Base-by-base conservation (phyloP, 2,329 filamentous ascomycete genomes). In the Cladophialophora exuberans region DNA sequence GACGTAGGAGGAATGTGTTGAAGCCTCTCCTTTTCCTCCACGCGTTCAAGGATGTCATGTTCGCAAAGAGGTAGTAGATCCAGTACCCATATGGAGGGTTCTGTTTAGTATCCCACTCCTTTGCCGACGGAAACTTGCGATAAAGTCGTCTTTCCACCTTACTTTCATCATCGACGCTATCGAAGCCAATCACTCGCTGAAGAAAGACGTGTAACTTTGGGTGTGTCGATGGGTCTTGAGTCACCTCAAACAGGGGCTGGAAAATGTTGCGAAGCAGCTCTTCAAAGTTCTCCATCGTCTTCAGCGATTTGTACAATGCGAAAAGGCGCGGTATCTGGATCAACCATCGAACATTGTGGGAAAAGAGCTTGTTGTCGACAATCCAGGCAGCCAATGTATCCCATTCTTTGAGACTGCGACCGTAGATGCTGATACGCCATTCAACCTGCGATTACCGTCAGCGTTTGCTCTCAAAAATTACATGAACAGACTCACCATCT, bases 41-140 rank as follows among this genome's bases (percentile, higher is more conserved):
- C 55, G 87, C 83, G 69, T 99, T 99, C 64, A 99, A 80, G 7
- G 92, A 96, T 1, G 88, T 83, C 72, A 97, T 90, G 71, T 99
- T 99, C 60, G 94, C 86, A 67, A 94, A 97, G 49, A 97, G 80
- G 68, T 96, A 96, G 74, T 99, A 99, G 68, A 97, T 89, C 94
- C 94, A 99, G 75, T 99, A 99, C 70, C 89, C 97, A 76, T 99
- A 99, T 0, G 94, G 94, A 11, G 94, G 94, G 68, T 99, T 99
- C 72, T 97, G 92, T 66, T 89, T 91, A 1, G 90, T 91, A 61
- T 86, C 83, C 94, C 94, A 99, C 50, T 85, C 85, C 59, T 85
- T 88, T 3, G 94, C 93, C 18, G 94, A 86, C 0, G 94, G 94
- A 64, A 96, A 99, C 70, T 99, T 99, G 67, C 87, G 88, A 76